Base-by-base conservation (phyloP, 176 grass and related monocot genomes). In the Oryza glaberrima region DNA sequence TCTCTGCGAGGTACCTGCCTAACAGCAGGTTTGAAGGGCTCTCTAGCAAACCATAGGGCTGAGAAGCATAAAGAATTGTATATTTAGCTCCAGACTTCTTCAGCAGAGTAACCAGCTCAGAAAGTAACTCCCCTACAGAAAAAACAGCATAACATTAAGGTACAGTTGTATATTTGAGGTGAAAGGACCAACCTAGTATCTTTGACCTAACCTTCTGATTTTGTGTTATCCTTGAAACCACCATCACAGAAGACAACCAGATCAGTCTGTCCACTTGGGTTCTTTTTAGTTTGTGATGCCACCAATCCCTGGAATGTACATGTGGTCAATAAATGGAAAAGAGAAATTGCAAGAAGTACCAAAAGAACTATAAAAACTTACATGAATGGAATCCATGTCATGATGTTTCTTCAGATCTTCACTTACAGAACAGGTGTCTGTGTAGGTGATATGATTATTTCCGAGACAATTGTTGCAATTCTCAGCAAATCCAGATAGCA, bases 31-130 rank as follows among this genome's bases (percentile, higher is more conserved):
- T 71, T 41, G 82, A 82, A 32, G 79, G 82, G 38, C 72, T 83
- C 36, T 81, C 91, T 36, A 90, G 70, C 32, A 78, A 76, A 83
- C 28, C 75, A 81, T 72, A 71, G 26, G 96, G 96, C 63, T 93
- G 77, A 34, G 93, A 96, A 61, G 80, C 86, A 92, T 96, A 99
- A 77, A 99, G 93, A 72, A 96, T 47, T 19, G 93, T 91, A 85
- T 96, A 95, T 84, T 76, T 96, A 78, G 83, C 85, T 5, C 88
- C 86, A 43, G 84, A 92, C 3, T 89, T 68, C 78, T 89, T 77
- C 77, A 99, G 79, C 43, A 78, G 22, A 19, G 36, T 20, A 10
- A 99, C 78, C 56, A 99, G 75, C 46, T 90, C 77, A 0, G 93
- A 91, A 79, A 99, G 85, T 84, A 94, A 77, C 84, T 96, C 93